Evolutionary conservation across 1,284 basidiomycete species (phyloP).

Genomic region (Sporisorium iseilematis-ciliati): DNA sequence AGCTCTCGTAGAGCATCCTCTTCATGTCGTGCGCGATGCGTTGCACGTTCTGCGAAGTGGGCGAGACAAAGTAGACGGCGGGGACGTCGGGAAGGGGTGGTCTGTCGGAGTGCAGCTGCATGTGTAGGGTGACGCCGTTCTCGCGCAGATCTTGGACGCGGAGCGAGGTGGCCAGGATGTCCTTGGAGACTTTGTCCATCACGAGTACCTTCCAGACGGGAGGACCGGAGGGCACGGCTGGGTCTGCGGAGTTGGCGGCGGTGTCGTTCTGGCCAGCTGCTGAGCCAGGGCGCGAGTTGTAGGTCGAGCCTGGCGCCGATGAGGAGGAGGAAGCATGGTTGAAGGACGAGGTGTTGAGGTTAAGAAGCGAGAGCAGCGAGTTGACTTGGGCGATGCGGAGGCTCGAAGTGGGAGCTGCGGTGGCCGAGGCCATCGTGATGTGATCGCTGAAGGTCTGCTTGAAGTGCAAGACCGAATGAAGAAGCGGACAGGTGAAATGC

Average conservation of each 20-base stretch:
- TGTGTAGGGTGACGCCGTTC: slow-evolving; percentile 95
- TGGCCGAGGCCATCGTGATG: slow-evolving; percentile 25
- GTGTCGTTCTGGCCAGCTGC: slow-evolving; percentile 37
- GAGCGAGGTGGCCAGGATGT: slow-evolving; percentile 92
- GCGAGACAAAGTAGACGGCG: slow-evolving; percentile 95
- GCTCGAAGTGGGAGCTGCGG: slow-evolving; percentile 37
- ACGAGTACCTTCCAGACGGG: slow-evolving; percentile 97
- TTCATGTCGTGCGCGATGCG: slow-evolving; percentile 77
- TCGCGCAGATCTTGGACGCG: slow-evolving; percentile 96
- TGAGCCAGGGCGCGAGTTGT: slow-evolving; percentile 42
- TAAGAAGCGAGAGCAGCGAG: slow-evolving; percentile 64
- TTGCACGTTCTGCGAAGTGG: slow-evolving; percentile 85
- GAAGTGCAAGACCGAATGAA: background rate
- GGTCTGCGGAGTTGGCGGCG: background rate
- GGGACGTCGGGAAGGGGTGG: slow-evolving; percentile 95
- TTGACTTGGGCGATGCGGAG: slow-evolving; percentile 62
- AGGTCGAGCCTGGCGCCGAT: slow-evolving; percentile 38
- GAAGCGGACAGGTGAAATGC: too few relatives aligned
- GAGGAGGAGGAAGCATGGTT: slow-evolving; percentile 45
- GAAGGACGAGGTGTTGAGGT: slow-evolving; percentile 63
- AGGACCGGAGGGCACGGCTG: slow-evolving; percentile 72
- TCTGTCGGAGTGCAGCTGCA: slow-evolving; percentile 88
- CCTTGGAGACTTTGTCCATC: slow-evolving; percentile 93
- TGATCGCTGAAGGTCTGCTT: background rate
- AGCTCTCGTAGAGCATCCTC: slow-evolving; percentile 89